Conservation (phyloP, 2,329 filamentous ascomycete genomes). For the Seiridium cupressi region DNA sequence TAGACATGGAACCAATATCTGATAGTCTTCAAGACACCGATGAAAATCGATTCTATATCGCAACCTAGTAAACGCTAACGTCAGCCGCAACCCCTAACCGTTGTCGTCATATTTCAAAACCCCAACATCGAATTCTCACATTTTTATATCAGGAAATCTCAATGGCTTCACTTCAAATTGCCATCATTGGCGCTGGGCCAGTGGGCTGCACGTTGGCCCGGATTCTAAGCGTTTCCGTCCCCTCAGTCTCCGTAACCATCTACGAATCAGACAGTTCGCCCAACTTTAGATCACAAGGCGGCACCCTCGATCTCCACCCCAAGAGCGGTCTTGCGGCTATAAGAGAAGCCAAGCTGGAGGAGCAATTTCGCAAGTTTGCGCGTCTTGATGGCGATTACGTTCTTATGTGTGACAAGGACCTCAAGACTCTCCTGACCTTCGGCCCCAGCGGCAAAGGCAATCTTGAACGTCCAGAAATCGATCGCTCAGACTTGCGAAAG, state of each 20-base stretch:
- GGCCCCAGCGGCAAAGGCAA: conserved; percentile 30
- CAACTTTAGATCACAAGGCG: conserved; percentile 47
- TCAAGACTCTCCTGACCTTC: conserved; percentile 31
- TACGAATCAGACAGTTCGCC: conserved; percentile 47
- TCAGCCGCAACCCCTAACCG: too few relatives aligned
- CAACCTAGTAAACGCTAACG: too few relatives aligned
- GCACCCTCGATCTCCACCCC: conserved; percentile 53
- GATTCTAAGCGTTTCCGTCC: conserved; percentile 43
- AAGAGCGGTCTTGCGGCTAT: conserved; percentile 49
- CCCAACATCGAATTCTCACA: neutral
- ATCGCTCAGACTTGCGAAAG: conserved; percentile 42
- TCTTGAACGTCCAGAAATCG: conserved; percentile 50
- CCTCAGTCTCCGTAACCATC: conserved; percentile 41
- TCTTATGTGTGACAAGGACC: conserved; percentile 41
- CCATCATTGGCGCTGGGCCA: conserved; percentile 48
- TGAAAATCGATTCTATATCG: too few relatives aligned
- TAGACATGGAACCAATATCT: neutral
- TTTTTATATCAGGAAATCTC: neutral
- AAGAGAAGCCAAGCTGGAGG: conserved; percentile 46
- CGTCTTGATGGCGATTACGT: conserved; percentile 52
- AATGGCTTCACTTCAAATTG: conserved; percentile 32
- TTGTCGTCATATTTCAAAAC: neutral
- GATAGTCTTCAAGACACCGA: too few relatives aligned
- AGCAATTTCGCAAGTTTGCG: conserved; percentile 46
- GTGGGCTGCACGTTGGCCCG: conserved; percentile 50